phyloP scores from a whole-genome alignment of 1,139 yeast species.

The Yarrowia galli region DNA sequence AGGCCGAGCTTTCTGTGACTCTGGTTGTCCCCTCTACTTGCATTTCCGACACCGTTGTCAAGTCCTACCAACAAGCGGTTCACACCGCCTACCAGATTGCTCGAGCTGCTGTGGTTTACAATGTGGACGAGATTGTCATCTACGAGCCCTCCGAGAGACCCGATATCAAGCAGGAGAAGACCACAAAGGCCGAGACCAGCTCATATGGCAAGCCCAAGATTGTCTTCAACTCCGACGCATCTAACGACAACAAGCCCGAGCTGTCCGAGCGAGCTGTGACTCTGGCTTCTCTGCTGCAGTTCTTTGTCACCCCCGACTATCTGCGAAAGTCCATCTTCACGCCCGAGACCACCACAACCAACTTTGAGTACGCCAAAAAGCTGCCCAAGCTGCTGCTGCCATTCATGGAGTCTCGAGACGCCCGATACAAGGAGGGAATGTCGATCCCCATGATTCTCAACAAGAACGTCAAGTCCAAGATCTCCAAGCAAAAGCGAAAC shows the following conservation, averaged over 20 bases:
- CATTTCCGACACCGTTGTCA: conserved; percentile 70
- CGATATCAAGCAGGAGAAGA: conserved; percentile 45
- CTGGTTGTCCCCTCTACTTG: conserved; percentile 52
- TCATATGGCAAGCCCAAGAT: conserved; percentile 47
- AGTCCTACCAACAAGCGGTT: conserved; percentile 75
- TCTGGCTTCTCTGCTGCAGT: conserved; percentile 77
- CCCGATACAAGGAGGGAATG: conserved; percentile 67
- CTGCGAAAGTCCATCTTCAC: conserved; percentile 67
- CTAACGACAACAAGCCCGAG: conserved; percentile 42
- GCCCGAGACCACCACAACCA: conserved; percentile 23
- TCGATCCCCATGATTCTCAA: conserved; percentile 64
- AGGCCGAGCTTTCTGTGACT: conserved; percentile 3
- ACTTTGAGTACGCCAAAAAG: conserved; percentile 68
- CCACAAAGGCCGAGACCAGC: conserved; percentile 42
- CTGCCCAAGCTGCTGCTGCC: conserved; percentile 80
- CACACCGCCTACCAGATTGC: conserved; percentile 79
- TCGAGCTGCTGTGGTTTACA: conserved; percentile 70
- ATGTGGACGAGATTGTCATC: conserved; percentile 75
- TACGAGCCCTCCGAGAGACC: conserved; percentile 58
- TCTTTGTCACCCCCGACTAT: conserved; percentile 86
- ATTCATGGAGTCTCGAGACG: conserved; percentile 61
- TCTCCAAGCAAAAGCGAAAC: conserved; percentile 45
- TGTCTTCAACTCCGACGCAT: conserved; percentile 45
- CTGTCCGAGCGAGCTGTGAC: conserved; percentile 57
- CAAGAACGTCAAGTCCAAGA: conserved; percentile 55